These are phyloP conservation scores for Entomophthora muscae DNA, from an alignment of 371 early-diverging fungal genomes.

Conservation along the genomic window DNA sequence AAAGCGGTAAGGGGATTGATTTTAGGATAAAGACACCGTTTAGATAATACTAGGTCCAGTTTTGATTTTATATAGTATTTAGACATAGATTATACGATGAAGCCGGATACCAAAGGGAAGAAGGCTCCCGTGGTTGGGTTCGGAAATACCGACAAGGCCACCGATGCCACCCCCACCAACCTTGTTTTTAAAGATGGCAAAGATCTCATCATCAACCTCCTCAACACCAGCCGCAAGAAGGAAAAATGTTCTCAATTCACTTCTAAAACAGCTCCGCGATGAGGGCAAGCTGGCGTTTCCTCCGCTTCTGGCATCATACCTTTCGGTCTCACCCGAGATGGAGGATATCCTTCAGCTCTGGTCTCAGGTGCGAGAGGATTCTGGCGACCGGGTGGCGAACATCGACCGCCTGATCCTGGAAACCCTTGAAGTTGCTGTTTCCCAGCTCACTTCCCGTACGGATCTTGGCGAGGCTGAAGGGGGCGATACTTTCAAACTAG, in stretches of 20 bases:
- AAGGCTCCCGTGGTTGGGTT: neutral
- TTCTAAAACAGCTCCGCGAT: neutral
- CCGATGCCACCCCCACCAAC: neutral
- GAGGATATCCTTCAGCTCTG: neutral
- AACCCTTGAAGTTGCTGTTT: neutral
- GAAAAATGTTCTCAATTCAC: neutral
- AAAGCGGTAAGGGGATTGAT: no score
- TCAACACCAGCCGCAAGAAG: neutral
- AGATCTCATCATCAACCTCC: neutral
- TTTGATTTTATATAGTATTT: no score
- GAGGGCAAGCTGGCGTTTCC: neutral
- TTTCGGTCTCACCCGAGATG: neutral
- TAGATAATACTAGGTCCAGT: no score
- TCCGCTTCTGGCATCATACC: neutral
- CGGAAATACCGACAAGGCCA: neutral
- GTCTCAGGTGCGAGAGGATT: neutral
- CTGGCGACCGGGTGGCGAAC: neutral
- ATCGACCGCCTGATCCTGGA: neutral
- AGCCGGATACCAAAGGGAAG: neutral
- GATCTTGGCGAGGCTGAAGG: neutral
- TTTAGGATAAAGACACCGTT: no score
- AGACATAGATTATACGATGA: no score
- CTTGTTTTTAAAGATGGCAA: neutral
- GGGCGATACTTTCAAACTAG: neutral
- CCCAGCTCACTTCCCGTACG: neutral